phyloP scores from a whole-genome alignment of 148 eudicot genomes.

The Rhododendron molle region DNA sequence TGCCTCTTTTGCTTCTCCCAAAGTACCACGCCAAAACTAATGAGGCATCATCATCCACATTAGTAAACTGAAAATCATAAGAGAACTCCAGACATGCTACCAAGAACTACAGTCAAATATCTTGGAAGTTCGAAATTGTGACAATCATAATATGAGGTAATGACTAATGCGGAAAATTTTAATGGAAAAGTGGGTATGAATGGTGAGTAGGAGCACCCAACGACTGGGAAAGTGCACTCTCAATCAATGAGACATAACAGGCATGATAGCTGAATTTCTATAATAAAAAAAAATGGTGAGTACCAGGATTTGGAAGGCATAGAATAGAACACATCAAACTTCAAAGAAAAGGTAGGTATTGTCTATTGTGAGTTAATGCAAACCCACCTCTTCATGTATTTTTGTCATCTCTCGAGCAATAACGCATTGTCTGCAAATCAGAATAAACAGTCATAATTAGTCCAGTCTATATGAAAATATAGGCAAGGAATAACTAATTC shows the following conservation, averaged over 20 bases:
- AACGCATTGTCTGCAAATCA: conserved; percentile 71
- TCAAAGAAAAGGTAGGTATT: background rate
- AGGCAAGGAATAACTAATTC: background rate
- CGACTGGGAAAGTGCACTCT: background rate
- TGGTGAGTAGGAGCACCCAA: background rate
- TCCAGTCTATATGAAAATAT: background rate
- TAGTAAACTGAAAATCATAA: background rate
- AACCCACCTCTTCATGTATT: conserved; percentile 87
- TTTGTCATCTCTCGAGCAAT: conserved; percentile 96
- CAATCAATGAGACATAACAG: background rate
- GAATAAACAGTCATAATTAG: conserved; percentile 11
- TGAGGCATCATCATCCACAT: conserved; percentile 1
- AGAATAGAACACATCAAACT: background rate
- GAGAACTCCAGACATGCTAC: background rate
- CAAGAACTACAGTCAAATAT: background rate
- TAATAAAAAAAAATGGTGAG: background rate
- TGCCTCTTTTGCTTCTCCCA: conserved; percentile 64
- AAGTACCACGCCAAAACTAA: conserved; percentile 96
- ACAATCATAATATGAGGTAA: background rate
- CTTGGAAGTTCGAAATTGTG: background rate
- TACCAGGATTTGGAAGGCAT: background rate
- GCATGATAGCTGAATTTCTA: background rate
- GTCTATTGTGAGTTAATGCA: background rate
- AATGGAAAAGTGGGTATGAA: background rate
- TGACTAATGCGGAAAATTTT: background rate